phyloP scores from a whole-genome alignment of 176 grass and related monocot genomes.

The Poa pratensis region DNA sequence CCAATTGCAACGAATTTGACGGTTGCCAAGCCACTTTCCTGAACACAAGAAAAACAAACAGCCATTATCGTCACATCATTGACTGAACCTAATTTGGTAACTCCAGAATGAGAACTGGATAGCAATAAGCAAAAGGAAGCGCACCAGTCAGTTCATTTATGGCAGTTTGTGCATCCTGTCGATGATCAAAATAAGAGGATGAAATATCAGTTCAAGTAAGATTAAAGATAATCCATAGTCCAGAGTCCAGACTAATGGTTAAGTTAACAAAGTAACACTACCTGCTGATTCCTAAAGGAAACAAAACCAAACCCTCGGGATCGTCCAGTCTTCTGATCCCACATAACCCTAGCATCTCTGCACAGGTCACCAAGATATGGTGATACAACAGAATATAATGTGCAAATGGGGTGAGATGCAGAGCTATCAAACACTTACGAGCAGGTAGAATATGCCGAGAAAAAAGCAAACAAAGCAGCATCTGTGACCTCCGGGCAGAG shows the following conservation, averaged over 20 bases:
- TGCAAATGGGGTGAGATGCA: background rate
- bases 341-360: slow-evolving; percentile 99
- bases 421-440: slow-evolving; percentile 63
- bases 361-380: slow-evolving; percentile 37
- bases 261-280: slow-evolving; percentile 36
- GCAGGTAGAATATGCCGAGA: slow-evolving; percentile 85
- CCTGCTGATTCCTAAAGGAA: slow-evolving; percentile 97
- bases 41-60: slow-evolving; percentile 29
- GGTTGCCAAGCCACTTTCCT: slow-evolving; percentile 93
- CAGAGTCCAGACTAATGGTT: background rate
- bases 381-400: slow-evolving; percentile 17
- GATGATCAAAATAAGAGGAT: slow-evolving; percentile 39
- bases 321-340: slow-evolving; percentile 97
- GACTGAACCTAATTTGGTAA: slow-evolving; percentile 6
- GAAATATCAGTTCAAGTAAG: slow-evolving; percentile 6
- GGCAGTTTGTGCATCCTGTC: slow-evolving; percentile 90
- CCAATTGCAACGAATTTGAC: slow-evolving; percentile 98
- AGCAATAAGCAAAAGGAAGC: slow-evolving; percentile 25
- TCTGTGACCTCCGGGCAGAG: slow-evolving; percentile 97
- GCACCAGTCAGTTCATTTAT: slow-evolving; percentile 94
- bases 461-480: slow-evolving; percentile 88
- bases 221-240: background rate
- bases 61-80: slow-evolving; percentile 2
- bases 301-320: slow-evolving; percentile 99
- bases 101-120: background rate